Evolutionary conservation across 1,139 yeast species (phyloP), one percentile per base, ranked within the genome.

Genomic region (Hyphopichia khmerensis): DNA sequence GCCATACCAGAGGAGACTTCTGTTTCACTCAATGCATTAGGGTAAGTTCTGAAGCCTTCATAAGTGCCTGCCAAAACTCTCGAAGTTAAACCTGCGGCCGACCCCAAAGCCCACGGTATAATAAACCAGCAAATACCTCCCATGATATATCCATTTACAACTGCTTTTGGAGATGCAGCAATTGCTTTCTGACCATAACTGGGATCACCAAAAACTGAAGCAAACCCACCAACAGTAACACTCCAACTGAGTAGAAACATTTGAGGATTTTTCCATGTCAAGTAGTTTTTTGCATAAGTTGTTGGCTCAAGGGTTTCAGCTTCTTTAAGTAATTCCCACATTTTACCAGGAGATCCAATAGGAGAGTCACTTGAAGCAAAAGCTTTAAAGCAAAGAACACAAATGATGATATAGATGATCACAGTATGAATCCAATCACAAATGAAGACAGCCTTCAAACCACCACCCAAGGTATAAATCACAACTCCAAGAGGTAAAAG

Each of bases 401-500:
- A 40, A 13, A 44, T 29, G 17, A 44, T 43, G 3, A 21, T 36
- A 27, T 47, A 47, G 14, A 47, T 45, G 14, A 47, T 41, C 2
- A 47, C 49, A 2, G 49, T 40, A 23, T 47, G 49, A 27, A 44
- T 43, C 49, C 49, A 47, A 34, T 47, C 49, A 10, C 49, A 43
- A 19, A 47, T 36, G 19, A 47, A 46, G 4, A 81, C 77, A 23
- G 80, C 72, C 54, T 75, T 77, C 43, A 77, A 59, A 33, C 82
- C 82, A 41, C 82, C 82, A 24, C 71, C 66, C 30, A 75, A 64
- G 4, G 82, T 77, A 55, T 77, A 77, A 11, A 69, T 60, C 47
- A 72, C 71, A 21, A 77, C 81, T 44, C 80, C 79, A 26, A 75
- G 54, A 10, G 82, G 82, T 30, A 77, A 57, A 35, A 77, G 57